Conservation (phyloP, 2,329 filamentous ascomycete species). For the Pseudocercospora macadamiae region DNA sequence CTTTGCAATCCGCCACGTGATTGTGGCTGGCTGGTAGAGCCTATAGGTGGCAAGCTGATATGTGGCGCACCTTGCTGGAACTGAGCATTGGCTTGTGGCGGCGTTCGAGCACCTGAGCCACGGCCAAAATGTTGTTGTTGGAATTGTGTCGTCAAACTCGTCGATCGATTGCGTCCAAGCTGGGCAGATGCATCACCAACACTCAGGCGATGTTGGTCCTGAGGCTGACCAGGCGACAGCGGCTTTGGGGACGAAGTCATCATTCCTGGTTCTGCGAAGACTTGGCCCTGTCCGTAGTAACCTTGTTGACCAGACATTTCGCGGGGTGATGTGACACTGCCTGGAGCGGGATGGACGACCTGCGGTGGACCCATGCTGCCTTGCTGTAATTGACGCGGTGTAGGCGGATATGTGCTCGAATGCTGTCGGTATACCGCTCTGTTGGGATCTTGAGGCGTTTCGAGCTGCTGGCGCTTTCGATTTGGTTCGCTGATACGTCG, state of each 20-base stretch:
- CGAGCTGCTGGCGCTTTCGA: slow-evolving; percentile 72
- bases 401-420: slow-evolving; percentile 75
- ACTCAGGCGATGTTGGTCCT: slow-evolving; percentile 56
- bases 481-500: slow-evolving; percentile 72
- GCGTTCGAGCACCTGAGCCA: slow-evolving; percentile 59
- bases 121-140: slow-evolving; percentile 67
- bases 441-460: slow-evolving; percentile 57
- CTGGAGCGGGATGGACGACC: slow-evolving; percentile 37
- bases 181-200: slow-evolving; percentile 44
- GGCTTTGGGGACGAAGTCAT: slow-evolving; percentile 90
- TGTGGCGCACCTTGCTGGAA: slow-evolving; percentile 38
- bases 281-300: slow-evolving; percentile 48
- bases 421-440: slow-evolving; percentile 66
- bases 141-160: slow-evolving; percentile 66
- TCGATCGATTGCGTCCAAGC: slow-evolving; percentile 61
- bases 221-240: slow-evolving; percentile 66
- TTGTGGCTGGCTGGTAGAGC: slow-evolving; percentile 29
- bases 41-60: slow-evolving; percentile 46
- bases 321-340: slow-evolving; percentile 38
- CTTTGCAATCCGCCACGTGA: slow-evolving; percentile 25
- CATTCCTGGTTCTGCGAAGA: slow-evolving; percentile 67
- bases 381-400: slow-evolving; percentile 26
- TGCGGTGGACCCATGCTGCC: slow-evolving; percentile 42
- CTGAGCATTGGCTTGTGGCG: slow-evolving; percentile 48
- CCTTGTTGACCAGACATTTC: slow-evolving; percentile 41